Evolutionary conservation across 495 filamentous ascomycete species (phyloP), one percentile per base, ranked within the genome.

Genomic region (Podospora anserina): DNA sequence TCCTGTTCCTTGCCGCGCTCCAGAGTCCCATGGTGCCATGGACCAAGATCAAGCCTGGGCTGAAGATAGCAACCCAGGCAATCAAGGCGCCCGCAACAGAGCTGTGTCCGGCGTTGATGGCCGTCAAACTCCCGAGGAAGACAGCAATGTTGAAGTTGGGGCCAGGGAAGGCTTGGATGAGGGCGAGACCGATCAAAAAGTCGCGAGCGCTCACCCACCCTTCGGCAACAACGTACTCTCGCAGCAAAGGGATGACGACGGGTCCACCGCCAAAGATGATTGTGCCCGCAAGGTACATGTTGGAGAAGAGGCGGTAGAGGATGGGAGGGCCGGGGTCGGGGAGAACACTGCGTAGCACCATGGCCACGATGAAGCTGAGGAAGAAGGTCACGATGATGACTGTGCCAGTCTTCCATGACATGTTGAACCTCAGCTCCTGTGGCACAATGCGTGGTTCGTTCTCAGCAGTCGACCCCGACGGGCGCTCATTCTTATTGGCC

Each of bases 121-220:
- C 85, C 0, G 82, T 80, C 55, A 94, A 79, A 5, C 84, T 78
- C 27, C 92, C 91, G 15, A 94, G 83, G 71, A 89, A 94, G 16
- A 94, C 90, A 3, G 89, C 91, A 72, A 94, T 93, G 76, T 94
- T 96, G 85, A 94, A 94, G 76, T 96, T 94, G 0, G 92, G 92
- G 0, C 92, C 92, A 0, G 91, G 92, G 72, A 94, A 93, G 2
- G 91, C 87, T 76, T 96, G 92, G 68, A 92, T 92, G 67, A 94
- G 82, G 13, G 92, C 92, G 0, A 96, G 86, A 20, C 92, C 92
- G 69, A 96, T 86, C 32, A 94, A 83, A 75, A 96, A 94, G 78
- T 96, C 90, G 4, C 92, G 85, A 0, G 89, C 80, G 3, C 86
- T 87, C 13, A 94, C 91, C 92, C 91, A 94, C 60, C 90, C 90